Evolutionary conservation across 2,329 filamentous ascomycete genomes (phyloP), one percentile per base, ranked within the genome.

Genomic region (Neoascochyta sp.): DNA sequence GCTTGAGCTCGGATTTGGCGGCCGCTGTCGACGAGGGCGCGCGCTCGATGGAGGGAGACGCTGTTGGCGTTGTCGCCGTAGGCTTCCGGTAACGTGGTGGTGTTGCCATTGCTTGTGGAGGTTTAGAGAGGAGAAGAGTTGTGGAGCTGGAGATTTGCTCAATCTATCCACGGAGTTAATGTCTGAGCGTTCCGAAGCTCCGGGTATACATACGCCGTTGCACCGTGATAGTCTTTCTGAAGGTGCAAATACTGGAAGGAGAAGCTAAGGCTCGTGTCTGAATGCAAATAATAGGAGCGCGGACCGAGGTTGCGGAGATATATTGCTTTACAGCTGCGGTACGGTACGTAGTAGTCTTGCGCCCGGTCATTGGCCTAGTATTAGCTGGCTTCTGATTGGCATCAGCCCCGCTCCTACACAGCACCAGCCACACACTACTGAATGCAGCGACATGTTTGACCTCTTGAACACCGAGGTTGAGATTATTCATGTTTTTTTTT

Each of bases 1-100:
- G 27, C 25, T 56, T 54, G 16, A 52, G 40, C 32, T 52, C 48
- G 12, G 47, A 39, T 31, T 57, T 56, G 18, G 48, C 43, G 19
- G 43, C 44, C 4, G 43, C 41, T 7, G 45, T 46, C 2, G 44
- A 41, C 1, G 33, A 27, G 10, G 37, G 28, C 4, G 34, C 34
- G 22, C 34, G 34, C 3, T 25, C 26, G 11, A 37, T 33, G 1
- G 28, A 28, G 2, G 21, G 22, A n/a, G 16, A 17, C 6, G 34
- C 25, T 10, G 39, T 34, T 10, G 41, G 27, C 9, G 37, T 24
- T 15, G 34, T 27, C 17, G 41, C 32, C 7, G 36, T 35, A 12
- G 49, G 36, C 24, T 45, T 43, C 28, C 48, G 48, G 32, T 54
- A 47, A 13, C 50, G 50, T 24, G 45, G 36, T 20, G 48, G 24